Base-by-base conservation (phyloP, 2,329 filamentous ascomycete genomes). In the Fusarium duplospermum region DNA sequence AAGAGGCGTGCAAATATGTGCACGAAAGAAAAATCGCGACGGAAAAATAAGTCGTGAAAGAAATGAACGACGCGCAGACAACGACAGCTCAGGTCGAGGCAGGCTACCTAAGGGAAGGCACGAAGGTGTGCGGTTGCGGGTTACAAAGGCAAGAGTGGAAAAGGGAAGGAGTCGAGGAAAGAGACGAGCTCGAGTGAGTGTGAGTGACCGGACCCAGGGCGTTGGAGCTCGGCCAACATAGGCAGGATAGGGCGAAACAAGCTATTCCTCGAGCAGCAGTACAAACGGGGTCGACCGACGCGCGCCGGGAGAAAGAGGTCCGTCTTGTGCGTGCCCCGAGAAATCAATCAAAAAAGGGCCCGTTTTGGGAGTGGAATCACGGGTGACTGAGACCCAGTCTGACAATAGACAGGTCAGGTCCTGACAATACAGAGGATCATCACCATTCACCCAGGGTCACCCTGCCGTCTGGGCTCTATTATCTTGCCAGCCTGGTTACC, bases 41-140 rank as follows among this genome's bases (percentile, higher is more conserved):
- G 52, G 66, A 71, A 42, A 58, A 73, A 71, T 47, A 47, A 27
- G 67, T 71, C 61, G 62, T 36, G 54, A 67, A 64, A 42, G 75
- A 76, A 74, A 65, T 29, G 62, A 78, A 74, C 52, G 67, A 64
- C 60, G 69, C 70, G 69, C 74, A 76, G 66, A 69, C 76, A 69
- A 78, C 74, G 72, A 73, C 74, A 76, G 31, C 62, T 67, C 56
- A 35, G 54, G 67, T 69, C 74, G 75, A 76, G 61, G 75, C 71
- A 71, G 72, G 73, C 75, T 73, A 54, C 31, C 31, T 33, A 33
- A 33, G 60, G 35, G 60, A 62, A 60, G 54, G 70, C 64, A 72
- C 75, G 65, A 64, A 64, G 52, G 67, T 64, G 75, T 71, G 73
- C 69, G 66, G 59, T 62, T 69, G 67, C 67, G 58, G 56, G 67